Evolutionary conservation across 768 basidiomycete genomes (phyloP), one percentile per base, ranked within the genome.

Genomic region (Suillus brevipes): DNA sequence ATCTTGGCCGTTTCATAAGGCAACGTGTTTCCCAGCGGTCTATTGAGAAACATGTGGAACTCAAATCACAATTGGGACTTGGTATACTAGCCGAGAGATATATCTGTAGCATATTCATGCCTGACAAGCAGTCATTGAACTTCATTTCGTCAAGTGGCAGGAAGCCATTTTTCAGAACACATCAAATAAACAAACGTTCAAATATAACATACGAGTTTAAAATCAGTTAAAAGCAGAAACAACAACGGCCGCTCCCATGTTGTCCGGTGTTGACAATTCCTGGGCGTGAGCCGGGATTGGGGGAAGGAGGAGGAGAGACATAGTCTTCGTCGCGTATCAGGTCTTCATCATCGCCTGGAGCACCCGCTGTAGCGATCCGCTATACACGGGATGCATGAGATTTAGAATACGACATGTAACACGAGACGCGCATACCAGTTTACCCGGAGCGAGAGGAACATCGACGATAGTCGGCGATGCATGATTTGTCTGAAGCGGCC

Each of bases 1-100:
- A 62, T 74, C 74, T 31, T 81, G 80, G 80, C 38, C 74, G 37
- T 60, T 67, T 12, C 79, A 81, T 65, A 81, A 80, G 65, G 53
- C 64, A 3, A 42, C 64, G 16, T 81, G 79, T 67, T 81, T 79
- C 66, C 23, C 71, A 12, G 18, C 75, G 20, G 67, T 65, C 50
- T 80, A 79, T 61, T 79, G 67, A 78, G 18, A 38, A 28, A 28
- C 23, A 40, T 38, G 12, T 37, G 7, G 36, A 4, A 23, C 12
- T 37, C n/a, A 16, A 9, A 18, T 40, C 23, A 57, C 14, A 37
- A 7, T 7, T 23, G 7, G 13, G 20, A 37, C 36, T 57, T 16
- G n/a, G 36, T 14, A 23, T 23, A 31, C 31, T 31, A 5, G 16
- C 23, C 36, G 2, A 55, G 34, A 36, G 28, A 23, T 23, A 6